Evolutionary conservation across 805 yeast species (phyloP), one percentile per base, ranked within the genome.

Genomic region (Maudiozyma barnettii): DNA sequence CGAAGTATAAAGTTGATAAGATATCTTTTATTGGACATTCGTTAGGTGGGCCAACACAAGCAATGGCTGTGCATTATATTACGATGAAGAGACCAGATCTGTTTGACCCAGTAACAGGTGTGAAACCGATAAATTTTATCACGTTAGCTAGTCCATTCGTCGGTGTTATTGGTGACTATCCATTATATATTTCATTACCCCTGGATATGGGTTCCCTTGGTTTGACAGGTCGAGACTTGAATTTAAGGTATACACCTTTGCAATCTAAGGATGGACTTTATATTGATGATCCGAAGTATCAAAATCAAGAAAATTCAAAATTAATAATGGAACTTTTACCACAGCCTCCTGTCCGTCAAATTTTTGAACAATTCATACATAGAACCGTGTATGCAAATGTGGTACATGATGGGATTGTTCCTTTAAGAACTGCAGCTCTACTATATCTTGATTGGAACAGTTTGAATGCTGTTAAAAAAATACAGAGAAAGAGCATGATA

Each of bases 21-120:
- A 78, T 91, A 4, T 91, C 98, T 2, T 90, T 93, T 57, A 70
- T 93, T 19, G 95, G 93, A 1, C 99, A 93, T 65, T 91, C 98
- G 0, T 69, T 93, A 22, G 99, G 99, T 16, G 99, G 99, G 0
- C 77, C 86, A 16, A 84, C 84, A 9, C 97, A 91, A 67, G 79
- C 95, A 0, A 91, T 85, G 73, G 95, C 98, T 1, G 71, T 93
- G 38, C 93, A 91, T 2, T 84, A 88, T 60, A 74, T 93, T 5
- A 47, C 72, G 13, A 61, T 68, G 8, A 61, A 77, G 49, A 73
- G 80, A 50, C 95, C 96, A 0, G 74, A 78, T 56, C 79, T 89
- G 54, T 89, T 91, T 59, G 63, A 75, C 14, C 49, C 51, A 14
- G 23, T 29, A 9, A 43, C 43, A 6, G 56, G 56, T 16, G 71